Base-by-base conservation (phyloP, 2,329 filamentous ascomycete genomes). In the Fusarium longipes region DNA sequence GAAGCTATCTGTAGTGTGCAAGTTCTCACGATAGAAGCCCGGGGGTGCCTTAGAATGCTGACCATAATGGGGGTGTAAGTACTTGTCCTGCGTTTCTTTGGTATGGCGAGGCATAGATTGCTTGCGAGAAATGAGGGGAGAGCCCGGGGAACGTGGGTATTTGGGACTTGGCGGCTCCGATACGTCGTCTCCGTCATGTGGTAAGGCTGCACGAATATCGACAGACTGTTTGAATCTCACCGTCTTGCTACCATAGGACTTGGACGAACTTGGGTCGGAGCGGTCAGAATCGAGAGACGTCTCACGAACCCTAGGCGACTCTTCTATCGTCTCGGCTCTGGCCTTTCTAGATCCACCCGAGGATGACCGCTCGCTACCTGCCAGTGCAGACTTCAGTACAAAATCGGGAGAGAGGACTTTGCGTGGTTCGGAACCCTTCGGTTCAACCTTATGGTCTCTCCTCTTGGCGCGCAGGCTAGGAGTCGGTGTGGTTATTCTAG, bases 171-270 rank as follows among this genome's bases (percentile, higher is more conserved):
- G 56, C 10, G 65, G 47, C 42, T 64, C 65, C 10, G 65, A 65
- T 27, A 48, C 42, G 17, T 70, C 65, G 18, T 70, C 57, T 17
- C 39, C 42, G 6, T 55, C 52, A 17, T 57, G 53, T 5, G 59
- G 53, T 17, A 61, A 45, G 8, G 70, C 44, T 15, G 59, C 55
- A 33, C 64, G 65, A 36, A 67, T 64, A 10, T 74, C 57, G 6
- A 73, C 63, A 11, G 61, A 64, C 10, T 67, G 39, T 29, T 66
- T 71, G 60, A 76, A 75, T 17, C 70, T 70, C 8, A 74, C 70
- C 17, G 70, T 73, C 43, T 74, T 75, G 59, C 67, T 72, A 14
- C 63, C 50, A 4, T 67, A 65, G 14, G 71, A 73, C 40, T 67
- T 74, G 3, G 61, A 38, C 6, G 71, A 74, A n/a, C 55, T 65